These are phyloP conservation scores for Casuarina equisetifolia DNA, from an alignment of 306 rosid species.

Conservation along the genomic window DNA sequence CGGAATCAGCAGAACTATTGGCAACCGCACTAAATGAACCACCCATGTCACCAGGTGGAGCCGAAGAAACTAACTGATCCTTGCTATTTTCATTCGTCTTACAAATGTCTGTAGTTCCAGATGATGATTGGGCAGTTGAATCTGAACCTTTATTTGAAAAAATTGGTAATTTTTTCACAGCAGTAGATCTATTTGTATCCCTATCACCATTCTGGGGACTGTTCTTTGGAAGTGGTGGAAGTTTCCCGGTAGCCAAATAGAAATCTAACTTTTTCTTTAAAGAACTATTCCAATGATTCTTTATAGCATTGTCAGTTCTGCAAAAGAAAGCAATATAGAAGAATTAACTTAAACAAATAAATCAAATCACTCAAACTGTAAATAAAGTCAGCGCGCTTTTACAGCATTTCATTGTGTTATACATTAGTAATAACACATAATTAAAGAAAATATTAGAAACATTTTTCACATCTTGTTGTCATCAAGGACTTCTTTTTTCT, in stretches of 20 bases:
- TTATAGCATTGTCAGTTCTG: slow-evolving; percentile 98
- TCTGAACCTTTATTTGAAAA: slow-evolving; percentile 58
- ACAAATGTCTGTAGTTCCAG: slow-evolving; percentile 56
- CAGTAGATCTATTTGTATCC: slow-evolving; percentile 50
- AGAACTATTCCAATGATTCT: slow-evolving; percentile 99
- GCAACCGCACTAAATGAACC: slow-evolving; percentile 58
- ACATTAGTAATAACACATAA: neutral
- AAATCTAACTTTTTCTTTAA: slow-evolving; percentile 90
- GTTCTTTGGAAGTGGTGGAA: slow-evolving; percentile 75
- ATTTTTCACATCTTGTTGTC: neutral
- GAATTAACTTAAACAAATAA: slow-evolving; percentile 15
- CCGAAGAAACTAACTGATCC: slow-evolving; percentile 64
- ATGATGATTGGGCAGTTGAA: slow-evolving; percentile 63
- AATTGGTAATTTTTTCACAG: slow-evolving; percentile 42
- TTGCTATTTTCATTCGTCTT: slow-evolving; percentile 54
- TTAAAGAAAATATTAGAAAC: neutral
- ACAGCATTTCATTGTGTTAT: neutral
- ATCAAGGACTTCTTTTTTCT: slow-evolving; percentile 2
- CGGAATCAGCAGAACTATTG: slow-evolving; percentile 65
- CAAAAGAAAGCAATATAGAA: slow-evolving; percentile 21
- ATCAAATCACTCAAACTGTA: slow-evolving; percentile 12
- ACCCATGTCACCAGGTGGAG: slow-evolving; percentile 48
- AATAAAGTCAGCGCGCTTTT: neutral
- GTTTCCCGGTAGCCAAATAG: slow-evolving; percentile 82
- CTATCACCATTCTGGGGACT: slow-evolving; percentile 53